Evolutionary conservation across 306 rosid genomes (phyloP).

Genomic region (Fagus sylvatica): DNA sequence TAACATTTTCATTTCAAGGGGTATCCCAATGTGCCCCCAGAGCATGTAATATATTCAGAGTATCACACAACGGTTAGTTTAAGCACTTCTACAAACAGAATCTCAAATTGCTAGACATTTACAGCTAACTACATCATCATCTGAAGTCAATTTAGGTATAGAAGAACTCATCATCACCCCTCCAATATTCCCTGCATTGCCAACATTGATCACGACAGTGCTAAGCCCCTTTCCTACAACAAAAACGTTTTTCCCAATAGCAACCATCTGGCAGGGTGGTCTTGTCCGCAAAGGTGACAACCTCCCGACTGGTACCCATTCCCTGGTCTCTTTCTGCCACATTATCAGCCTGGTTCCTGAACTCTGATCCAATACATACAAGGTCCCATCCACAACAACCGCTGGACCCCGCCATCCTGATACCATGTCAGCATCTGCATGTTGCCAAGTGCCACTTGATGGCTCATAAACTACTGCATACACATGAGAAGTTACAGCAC

Average conservation of each 20-base stretch:
- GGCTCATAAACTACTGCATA: constrained; percentile 75
- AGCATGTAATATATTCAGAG: background rate
- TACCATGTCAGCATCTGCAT: constrained; percentile 73
- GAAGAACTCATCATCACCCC: constrained; percentile 70
- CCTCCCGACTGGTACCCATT: constrained; percentile 76
- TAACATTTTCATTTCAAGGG: background rate
- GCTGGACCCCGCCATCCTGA: constrained; percentile 93
- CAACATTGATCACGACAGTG: constrained; percentile 74
- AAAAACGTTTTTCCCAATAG: constrained; percentile 64
- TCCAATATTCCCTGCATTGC: constrained; percentile 49
- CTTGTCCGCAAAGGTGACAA: constrained; percentile 73
- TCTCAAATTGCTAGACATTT: constrained; percentile 64
- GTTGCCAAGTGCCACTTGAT: constrained; percentile 72
- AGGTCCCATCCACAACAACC: constrained; percentile 59
- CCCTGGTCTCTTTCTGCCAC: constrained; percentile 62
- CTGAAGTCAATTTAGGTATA: constrained; percentile 51
- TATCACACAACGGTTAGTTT: background rate
- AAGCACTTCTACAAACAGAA: background rate
- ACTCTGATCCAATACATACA: constrained; percentile 72
- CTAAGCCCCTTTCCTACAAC: constrained; percentile 80
- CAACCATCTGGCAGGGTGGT: constrained; percentile 79
- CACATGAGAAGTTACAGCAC: constrained; percentile 48
- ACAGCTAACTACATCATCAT: constrained; percentile 66
- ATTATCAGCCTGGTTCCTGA: constrained; percentile 71
- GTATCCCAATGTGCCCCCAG: background rate